phyloP scores from a whole-genome alignment of 2,329 filamentous ascomycete species.

The Colletotrichum salicis region DNA sequence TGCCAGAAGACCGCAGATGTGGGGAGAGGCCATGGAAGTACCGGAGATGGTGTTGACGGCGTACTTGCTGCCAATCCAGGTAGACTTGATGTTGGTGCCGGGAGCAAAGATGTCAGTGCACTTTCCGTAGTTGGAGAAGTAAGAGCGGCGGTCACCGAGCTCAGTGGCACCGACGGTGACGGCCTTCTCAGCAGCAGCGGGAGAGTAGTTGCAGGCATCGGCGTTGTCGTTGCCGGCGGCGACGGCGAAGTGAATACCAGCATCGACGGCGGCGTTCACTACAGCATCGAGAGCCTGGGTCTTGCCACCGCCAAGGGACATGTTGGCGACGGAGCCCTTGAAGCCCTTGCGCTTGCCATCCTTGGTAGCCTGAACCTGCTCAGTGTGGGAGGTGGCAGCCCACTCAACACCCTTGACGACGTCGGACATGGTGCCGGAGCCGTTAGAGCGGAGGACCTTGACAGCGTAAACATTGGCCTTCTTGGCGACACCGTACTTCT shows the following conservation, averaged over 20 bases:
- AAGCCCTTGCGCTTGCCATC: slow-evolving; percentile 92
- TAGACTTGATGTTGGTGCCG: slow-evolving; percentile 95
- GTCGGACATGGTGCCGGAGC: slow-evolving; percentile 97
- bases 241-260: slow-evolving; percentile 96
- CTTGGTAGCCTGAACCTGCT: slow-evolving; percentile 83
- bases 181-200: slow-evolving; percentile 89
- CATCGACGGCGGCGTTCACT: slow-evolving; percentile 91
- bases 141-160: slow-evolving; percentile 93
- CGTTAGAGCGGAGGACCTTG: slow-evolving; percentile 98
- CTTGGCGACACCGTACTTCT: slow-evolving; percentile 99
- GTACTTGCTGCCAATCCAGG: slow-evolving; percentile 97
- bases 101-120: slow-evolving; percentile 99
- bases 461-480: slow-evolving; percentile 97
- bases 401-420: slow-evolving; percentile 98
- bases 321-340: slow-evolving; percentile 99
- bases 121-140: slow-evolving; percentile 99
- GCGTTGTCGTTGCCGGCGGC: slow-evolving; percentile 99
- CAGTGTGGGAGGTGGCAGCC: slow-evolving; percentile 82
- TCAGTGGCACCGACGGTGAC: slow-evolving; percentile 96
- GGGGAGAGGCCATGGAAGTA: slow-evolving; percentile 98
- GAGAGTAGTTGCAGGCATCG: slow-evolving; percentile 99
- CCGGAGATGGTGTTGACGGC: slow-evolving; percentile 99
- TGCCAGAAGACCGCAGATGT: slow-evolving; percentile 94
- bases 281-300: slow-evolving; percentile 89
- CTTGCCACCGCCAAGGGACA: slow-evolving; percentile 98